Evolutionary conservation across 768 basidiomycete genomes (phyloP), one percentile per base, ranked within the genome.

Genomic region (Boletus coccyginus): DNA sequence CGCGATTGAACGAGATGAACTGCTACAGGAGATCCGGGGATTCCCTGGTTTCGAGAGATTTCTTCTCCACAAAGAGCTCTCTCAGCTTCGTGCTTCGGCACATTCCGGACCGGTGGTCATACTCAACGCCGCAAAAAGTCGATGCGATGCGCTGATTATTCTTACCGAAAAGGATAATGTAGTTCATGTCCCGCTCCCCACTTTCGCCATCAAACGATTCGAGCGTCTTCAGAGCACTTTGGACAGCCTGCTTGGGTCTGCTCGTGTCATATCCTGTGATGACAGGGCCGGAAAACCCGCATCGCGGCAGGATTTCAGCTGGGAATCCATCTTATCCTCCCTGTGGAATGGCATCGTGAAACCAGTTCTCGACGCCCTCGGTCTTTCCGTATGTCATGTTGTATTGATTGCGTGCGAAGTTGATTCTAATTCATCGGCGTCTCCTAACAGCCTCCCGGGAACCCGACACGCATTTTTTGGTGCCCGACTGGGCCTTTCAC

Each of bases 61-160:
- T 21, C 49, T 58, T 13, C 33, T 58, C 1, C 47, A 55, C 8
- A 55, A 42, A 35, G 41, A 58, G 12, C 46, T 58, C 38, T 31
- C 44, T 35, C 41, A 59, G 24, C 35, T 36, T 14, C 35, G 35
- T 36, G 51, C 51, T 44, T 43, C 42, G 1, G 51, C 51, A 12
- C 51, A 52, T 32, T 42, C 39, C 9, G 50, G 50, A 19, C 50
- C 50, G 19, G 40, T 51, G 8, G 49, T 50, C 29, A 40, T 50
- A 1, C 35, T 27, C 7, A 53, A 45, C 31, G 52, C 44, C 5
- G 27, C 52, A 16, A 19, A 50, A 19, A 44, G 24, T 13, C 62
- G 73, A n/a, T 76, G 73, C 32, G 73, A 77, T 52, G 77, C 74
- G 9, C 39, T 60, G 50, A 51, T 60, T 9, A 5, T 60, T 10